Conservation (phyloP, 371 early-diverging fungal genomes). For the Fennellomyces sp. region DNA sequence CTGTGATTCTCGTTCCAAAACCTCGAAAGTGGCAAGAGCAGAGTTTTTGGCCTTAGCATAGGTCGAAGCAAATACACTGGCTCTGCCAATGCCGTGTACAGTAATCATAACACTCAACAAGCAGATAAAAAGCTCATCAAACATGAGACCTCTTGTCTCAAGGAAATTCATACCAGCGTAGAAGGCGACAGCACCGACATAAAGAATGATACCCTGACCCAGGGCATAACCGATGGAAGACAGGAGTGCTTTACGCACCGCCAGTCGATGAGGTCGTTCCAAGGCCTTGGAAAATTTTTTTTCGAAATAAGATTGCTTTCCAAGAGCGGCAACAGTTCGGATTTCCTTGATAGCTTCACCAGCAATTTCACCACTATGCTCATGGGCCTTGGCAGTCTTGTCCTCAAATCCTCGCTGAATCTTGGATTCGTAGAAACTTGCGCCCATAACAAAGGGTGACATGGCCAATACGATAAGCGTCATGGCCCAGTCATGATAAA, state of each 20-base stretch:
- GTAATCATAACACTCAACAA: slow-evolving; percentile 75
- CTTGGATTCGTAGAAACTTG: slow-evolving; percentile 36
- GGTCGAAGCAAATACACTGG: slow-evolving; percentile 56
- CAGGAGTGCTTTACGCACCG: slow-evolving; percentile 53
- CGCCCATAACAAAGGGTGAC: slow-evolving; percentile 50
- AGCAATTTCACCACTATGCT: slow-evolving; percentile 71
- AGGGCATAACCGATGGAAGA: too few relatives aligned
- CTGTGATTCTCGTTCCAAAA: slow-evolving; percentile 68
- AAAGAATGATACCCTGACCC: slow-evolving; percentile 65
- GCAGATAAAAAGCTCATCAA: slow-evolving; percentile 57
- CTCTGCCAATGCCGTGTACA: slow-evolving; percentile 66
- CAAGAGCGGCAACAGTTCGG: too few relatives aligned
- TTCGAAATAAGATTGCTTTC: slow-evolving; percentile 74
- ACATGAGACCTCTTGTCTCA: slow-evolving; percentile 23
- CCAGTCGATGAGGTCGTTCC: slow-evolving; percentile 62
- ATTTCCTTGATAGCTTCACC: too few relatives aligned
- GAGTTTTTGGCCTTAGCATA: slow-evolving; percentile 78
- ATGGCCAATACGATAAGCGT: slow-evolving; percentile 57
- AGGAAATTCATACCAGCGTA: slow-evolving; percentile 56
- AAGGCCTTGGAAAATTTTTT: slow-evolving; percentile 55
- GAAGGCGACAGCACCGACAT: slow-evolving; percentile 60
- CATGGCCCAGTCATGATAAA: slow-evolving; percentile 54
- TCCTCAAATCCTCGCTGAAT: slow-evolving; percentile 54
- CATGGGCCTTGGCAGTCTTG: slow-evolving; percentile 65
- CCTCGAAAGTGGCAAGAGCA: slow-evolving; percentile 70